Evolutionary conservation across 257 asterid species (phyloP).

Genomic region (Thymus mandschuricus): DNA sequence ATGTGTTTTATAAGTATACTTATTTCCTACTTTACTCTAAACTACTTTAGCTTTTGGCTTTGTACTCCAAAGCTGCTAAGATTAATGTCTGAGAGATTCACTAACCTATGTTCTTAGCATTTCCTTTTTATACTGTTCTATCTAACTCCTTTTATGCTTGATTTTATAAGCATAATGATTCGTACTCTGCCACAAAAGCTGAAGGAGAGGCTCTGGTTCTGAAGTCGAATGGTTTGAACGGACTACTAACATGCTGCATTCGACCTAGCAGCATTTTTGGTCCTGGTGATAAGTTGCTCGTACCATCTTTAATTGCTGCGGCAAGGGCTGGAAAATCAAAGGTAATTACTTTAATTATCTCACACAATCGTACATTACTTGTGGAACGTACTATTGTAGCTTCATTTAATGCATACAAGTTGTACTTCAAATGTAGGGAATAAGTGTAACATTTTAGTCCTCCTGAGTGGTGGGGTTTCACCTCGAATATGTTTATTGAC

Average conservation of each 20-base stretch:
- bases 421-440: slow-evolving; percentile 4
- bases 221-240: slow-evolving; percentile 58
- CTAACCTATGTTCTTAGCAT: slow-evolving; percentile 1
- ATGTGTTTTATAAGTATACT: slow-evolving; percentile 8
- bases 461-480: background rate
- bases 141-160: slow-evolving; percentile 12
- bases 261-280: slow-evolving; percentile 88
- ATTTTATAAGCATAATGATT: slow-evolving; percentile 65
- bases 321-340: slow-evolving; percentile 84
- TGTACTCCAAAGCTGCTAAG: slow-evolving; percentile 2
- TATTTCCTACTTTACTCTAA: background rate
- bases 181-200: slow-evolving; percentile 83
- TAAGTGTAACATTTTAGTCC: background rate
- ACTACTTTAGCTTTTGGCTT: background rate
- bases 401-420: background rate
- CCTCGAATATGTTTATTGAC: slow-evolving; percentile 12
- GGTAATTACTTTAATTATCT: slow-evolving; percentile 37
- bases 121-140: background rate
- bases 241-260: slow-evolving; percentile 72
- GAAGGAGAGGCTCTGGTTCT: slow-evolving; percentile 72
- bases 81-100: background rate
- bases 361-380: background rate
- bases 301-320: slow-evolving; percentile 73
- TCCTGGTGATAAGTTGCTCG: slow-evolving; percentile 81
- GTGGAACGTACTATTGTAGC: background rate